These are phyloP conservation scores for Tylopilus intermedius DNA, from an alignment of 768 basidiomycete species.

Conservation along the genomic window DNA sequence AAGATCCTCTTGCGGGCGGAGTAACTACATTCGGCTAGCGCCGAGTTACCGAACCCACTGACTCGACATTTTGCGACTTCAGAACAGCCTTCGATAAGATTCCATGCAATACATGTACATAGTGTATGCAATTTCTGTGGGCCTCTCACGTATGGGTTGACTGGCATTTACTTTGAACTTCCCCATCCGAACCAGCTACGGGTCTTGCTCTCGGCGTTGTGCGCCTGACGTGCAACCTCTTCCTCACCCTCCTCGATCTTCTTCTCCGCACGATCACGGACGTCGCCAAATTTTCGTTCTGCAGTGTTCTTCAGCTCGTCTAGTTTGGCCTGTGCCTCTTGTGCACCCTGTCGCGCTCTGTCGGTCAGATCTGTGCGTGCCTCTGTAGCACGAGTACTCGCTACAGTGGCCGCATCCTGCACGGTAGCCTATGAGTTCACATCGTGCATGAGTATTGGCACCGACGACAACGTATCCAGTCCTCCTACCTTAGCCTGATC, in stretches of 20 bases:
- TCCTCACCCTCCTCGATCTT: conserved; percentile 30
- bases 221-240: conserved; percentile 18
- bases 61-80: too few species aligned
- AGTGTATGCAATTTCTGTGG: neutral
- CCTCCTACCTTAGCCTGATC: conserved; percentile 32
- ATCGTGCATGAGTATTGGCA: neutral
- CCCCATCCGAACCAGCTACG: conserved; percentile 41
- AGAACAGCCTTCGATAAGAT: too few species aligned
- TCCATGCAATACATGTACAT: neutral
- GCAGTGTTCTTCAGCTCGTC: conserved; percentile 25
- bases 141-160: neutral
- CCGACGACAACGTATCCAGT: neutral
- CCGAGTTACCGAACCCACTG: neutral
- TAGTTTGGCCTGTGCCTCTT: conserved; percentile 22
- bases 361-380: conserved; percentile 23
- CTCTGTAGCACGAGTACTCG: conserved; percentile 18
- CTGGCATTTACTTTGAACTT: conserved; percentile 22
- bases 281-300: conserved; percentile 22
- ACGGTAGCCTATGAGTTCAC: conserved; percentile 17
- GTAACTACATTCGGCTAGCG: neutral
- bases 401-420: conserved; percentile 14
- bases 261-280: conserved; percentile 24
- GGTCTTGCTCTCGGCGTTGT: conserved; percentile 22
- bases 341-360: conserved; percentile 23
- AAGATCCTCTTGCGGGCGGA: neutral